Evolutionary conservation across 2,329 filamentous ascomycete species (phyloP).

Genomic region (Aspergillus fijiensis): DNA sequence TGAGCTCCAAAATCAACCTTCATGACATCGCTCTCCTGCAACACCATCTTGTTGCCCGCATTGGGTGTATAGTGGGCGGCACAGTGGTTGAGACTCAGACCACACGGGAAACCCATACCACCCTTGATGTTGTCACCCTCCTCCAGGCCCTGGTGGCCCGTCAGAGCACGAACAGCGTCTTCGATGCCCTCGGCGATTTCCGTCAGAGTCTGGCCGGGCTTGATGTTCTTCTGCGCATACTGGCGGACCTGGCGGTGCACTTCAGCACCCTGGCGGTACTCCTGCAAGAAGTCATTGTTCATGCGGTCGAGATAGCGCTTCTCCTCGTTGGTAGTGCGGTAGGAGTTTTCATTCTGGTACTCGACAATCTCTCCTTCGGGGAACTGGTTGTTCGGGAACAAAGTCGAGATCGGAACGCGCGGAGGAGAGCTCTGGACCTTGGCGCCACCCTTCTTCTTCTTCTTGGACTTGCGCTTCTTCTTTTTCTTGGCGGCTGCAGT

Average conservation of each 20-base stretch:
- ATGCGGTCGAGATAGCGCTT: slow-evolving; percentile 79
- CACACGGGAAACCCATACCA: slow-evolving; percentile 84
- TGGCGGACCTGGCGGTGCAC: slow-evolving; percentile 84
- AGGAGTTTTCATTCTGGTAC: slow-evolving; percentile 73
- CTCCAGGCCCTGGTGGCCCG: slow-evolving; percentile 72
- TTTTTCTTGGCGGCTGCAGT: slow-evolving; percentile 64
- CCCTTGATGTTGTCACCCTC: slow-evolving; percentile 76
- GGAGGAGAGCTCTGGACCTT: slow-evolving; percentile 77
- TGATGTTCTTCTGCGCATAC: slow-evolving; percentile 76
- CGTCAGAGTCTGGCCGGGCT: slow-evolving; percentile 75
- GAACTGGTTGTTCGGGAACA: slow-evolving; percentile 72
- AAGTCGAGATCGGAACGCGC: slow-evolving; percentile 67
- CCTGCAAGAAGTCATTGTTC: slow-evolving; percentile 73
- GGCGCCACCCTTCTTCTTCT: slow-evolving; percentile 62
- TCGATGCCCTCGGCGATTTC: slow-evolving; percentile 88
- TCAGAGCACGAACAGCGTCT: slow-evolving; percentile 72
- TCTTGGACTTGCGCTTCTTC: slow-evolving; percentile 78
- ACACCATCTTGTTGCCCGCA: slow-evolving; percentile 73
- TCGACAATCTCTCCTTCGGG: slow-evolving; percentile 76
- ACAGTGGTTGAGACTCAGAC: slow-evolving; percentile 79
- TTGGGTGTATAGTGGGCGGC: slow-evolving; percentile 87
- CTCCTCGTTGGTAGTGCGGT: slow-evolving; percentile 79
- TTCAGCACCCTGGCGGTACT: slow-evolving; percentile 83
- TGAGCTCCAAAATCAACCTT: slow-evolving; percentile 73
- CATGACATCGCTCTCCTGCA: slow-evolving; percentile 68